phyloP scores from a whole-genome alignment of 768 basidiomycete species.

The Dentipellis sp. region DNA sequence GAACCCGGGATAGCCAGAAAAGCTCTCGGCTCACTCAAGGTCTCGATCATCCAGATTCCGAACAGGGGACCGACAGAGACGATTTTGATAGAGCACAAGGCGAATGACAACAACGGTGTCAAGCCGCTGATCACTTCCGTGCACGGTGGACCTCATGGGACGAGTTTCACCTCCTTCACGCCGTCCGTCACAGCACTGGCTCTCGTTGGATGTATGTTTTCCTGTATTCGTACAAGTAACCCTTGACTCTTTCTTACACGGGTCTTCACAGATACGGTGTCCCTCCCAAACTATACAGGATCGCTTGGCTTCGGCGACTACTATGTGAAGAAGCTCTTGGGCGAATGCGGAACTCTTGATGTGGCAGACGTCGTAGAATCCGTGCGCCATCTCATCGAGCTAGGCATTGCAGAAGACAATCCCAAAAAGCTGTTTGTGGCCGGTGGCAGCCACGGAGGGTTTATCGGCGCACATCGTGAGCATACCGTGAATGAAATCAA shows the following conservation, averaged over 20 bases:
- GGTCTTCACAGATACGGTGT: constrained; percentile 16
- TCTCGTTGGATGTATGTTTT: constrained; percentile 17
- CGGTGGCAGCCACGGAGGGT: constrained; percentile 27
- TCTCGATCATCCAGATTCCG: constrained; percentile 6
- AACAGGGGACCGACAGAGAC: constrained; percentile 12
- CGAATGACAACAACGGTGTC: not conserved
- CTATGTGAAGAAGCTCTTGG: constrained; percentile 20
- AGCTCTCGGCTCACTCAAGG: constrained; percentile 6
- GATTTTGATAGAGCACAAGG: constrained; percentile 10
- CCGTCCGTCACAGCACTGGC: constrained; percentile 11
- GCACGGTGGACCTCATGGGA: constrained; percentile 25
- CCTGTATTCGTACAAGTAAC: not conserved
- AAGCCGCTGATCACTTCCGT: constrained; percentile 14
- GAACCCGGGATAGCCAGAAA: not conserved
- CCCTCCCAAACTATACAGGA: constrained; percentile 25
- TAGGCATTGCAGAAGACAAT: constrained; percentile 15
- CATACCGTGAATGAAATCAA: not conserved
- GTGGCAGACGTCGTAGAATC: constrained; percentile 22
- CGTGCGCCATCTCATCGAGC: constrained; percentile 17
- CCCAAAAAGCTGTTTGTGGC: constrained; percentile 18
- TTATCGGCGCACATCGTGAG: constrained; percentile 17
- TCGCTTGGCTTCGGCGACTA: constrained; percentile 24
- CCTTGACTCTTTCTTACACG: not conserved
- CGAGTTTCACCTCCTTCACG: constrained; percentile 14
- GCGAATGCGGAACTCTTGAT: constrained; percentile 23